Conservation (phyloP, 2,329 filamentous ascomycete species). For the Fusarium setosum region DNA sequence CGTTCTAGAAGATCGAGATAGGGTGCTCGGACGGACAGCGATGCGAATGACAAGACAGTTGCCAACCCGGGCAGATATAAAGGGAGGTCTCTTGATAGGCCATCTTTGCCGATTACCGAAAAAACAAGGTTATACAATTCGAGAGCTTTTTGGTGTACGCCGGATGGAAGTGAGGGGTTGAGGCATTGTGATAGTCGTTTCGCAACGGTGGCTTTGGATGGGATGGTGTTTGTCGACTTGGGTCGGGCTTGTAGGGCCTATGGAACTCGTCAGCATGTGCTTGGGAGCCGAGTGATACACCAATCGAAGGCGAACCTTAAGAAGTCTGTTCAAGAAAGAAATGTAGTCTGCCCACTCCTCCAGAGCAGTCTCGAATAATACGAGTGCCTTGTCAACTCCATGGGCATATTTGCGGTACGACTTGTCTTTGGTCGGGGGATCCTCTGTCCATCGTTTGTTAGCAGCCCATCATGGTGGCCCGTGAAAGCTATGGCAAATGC, state of each 20-base stretch:
- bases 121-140: constrained; percentile 96
- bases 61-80: constrained; percentile 92
- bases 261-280: constrained; percentile 3
- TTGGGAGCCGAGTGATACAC: no score
- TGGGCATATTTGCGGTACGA: constrained; percentile 89
- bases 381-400: constrained; percentile 86
- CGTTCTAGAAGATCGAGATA: constrained; percentile 88
- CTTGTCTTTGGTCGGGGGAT: constrained; percentile 69
- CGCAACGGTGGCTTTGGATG: constrained; percentile 84
- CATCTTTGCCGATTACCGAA: constrained; percentile 82
- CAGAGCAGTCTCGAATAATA: constrained; percentile 90
- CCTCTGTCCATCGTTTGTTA: constrained; percentile 56
- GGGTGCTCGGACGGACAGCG: constrained; percentile 86
- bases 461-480: background rate
- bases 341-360: constrained; percentile 99
- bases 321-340: constrained; percentile 88
- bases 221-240: constrained; percentile 76
- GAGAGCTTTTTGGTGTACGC: constrained; percentile 96
- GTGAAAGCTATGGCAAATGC: constrained; percentile 37
- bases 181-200: constrained; percentile 95
- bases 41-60: constrained; percentile 92
- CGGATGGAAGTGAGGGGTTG: constrained; percentile 91
- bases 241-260: constrained; percentile 91
- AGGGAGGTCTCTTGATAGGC: constrained; percentile 82
- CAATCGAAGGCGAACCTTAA: constrained; percentile 72